Evolutionary conservation across 2,329 filamentous ascomycete genomes (phyloP).

Genomic region (Colletotrichum sp.): DNA sequence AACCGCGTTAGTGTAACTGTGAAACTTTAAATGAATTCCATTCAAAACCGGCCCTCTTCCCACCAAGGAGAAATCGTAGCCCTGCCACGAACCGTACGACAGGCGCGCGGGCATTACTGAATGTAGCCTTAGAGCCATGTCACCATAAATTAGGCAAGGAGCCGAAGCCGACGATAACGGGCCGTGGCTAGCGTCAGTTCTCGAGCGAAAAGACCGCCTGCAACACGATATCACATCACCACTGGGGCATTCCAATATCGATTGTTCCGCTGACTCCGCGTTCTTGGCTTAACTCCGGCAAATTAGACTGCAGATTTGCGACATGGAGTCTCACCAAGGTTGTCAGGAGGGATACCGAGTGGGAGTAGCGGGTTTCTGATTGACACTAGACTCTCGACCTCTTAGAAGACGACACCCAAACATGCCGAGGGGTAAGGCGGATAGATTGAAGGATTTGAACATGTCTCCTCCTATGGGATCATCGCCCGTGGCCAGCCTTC

Average conservation of each 20-base stretch:
- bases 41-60: not conserved
- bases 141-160: not conserved
- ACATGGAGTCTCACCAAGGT: not conserved
- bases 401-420: not conserved
- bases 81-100: not conserved
- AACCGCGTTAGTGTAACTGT: not conserved
- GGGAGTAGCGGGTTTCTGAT: conserved; percentile 18
- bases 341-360: not conserved
- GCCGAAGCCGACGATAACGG: not conserved
- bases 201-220: not conserved
- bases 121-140: not conserved
- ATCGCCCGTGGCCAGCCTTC: not conserved
- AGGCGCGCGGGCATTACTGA: not conserved
- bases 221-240: not conserved
- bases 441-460: not conserved
- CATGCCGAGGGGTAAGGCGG: not conserved
- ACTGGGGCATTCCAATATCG: not conserved
- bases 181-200: not conserved
- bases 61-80: conserved; percentile 2
- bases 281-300: not conserved
- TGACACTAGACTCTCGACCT: not conserved
- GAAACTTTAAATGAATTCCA: not conserved
- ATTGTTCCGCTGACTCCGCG: not conserved
- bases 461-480: not conserved
- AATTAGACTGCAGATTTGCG: not conserved